phyloP scores from a whole-genome alignment of 75 land plant species.

The Cryptomeria japonica region DNA sequence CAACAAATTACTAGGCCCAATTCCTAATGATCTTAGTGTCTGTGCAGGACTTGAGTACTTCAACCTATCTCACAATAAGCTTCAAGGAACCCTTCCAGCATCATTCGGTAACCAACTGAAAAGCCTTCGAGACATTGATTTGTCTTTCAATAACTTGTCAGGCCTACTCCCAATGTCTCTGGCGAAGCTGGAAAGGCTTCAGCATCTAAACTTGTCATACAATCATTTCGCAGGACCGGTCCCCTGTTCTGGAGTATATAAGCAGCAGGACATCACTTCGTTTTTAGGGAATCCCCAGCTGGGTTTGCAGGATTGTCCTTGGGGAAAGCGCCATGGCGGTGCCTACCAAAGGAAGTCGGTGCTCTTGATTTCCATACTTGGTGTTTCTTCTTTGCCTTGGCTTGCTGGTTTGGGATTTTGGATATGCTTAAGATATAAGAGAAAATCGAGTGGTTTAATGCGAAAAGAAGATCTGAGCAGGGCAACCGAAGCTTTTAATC shows the following conservation, averaged over 20 bases:
- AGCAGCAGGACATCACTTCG: not conserved
- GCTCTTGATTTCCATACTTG: too few relatives aligned
- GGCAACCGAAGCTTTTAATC: too few relatives aligned
- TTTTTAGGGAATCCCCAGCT: not conserved
- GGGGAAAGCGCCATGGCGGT: too few relatives aligned
- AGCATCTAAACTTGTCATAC: not conserved
- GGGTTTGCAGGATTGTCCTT: not conserved
- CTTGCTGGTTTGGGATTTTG: too few relatives aligned
- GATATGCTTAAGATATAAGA: too few relatives aligned
- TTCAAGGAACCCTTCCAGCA: constrained; percentile 62
- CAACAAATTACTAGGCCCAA: constrained; percentile 64
- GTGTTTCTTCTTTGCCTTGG: too few relatives aligned
- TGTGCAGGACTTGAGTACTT: constrained; percentile 38
- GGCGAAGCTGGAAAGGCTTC: not conserved
- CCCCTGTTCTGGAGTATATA: not conserved
- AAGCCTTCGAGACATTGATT: not conserved
- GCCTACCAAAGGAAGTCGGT: too few relatives aligned
- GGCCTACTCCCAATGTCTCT: not conserved
- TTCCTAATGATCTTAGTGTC: constrained; percentile 42
- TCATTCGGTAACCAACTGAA: constrained; percentile 20
- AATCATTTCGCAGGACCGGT: not conserved
- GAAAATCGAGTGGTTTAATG: too few relatives aligned
- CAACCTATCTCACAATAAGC: constrained; percentile 66
- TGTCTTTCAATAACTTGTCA: not conserved
- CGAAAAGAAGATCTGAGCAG: too few relatives aligned